Evolutionary conservation across 176 grass and related monocot genomes (phyloP).

Genomic region (Secale cereale): DNA sequence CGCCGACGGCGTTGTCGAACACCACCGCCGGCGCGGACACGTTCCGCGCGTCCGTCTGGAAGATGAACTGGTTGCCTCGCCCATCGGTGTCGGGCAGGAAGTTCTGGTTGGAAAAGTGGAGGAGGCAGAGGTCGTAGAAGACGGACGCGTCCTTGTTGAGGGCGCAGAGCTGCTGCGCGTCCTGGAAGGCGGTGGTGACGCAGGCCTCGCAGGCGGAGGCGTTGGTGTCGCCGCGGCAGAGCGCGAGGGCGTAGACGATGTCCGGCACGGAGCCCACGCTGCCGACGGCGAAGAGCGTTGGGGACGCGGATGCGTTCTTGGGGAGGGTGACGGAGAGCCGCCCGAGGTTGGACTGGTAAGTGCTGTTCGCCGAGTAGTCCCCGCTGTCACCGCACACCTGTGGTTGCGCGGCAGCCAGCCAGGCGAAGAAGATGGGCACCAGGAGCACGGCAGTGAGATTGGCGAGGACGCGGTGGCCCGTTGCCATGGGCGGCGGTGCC

Average conservation of each 20-base stretch:
- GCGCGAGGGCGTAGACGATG: conserved; percentile 2
- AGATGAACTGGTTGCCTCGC: not conserved
- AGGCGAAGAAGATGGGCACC: no score
- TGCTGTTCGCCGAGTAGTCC: conserved; percentile 12
- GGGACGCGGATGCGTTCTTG: not conserved
- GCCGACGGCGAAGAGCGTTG: not conserved
- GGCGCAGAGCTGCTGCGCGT: conserved; percentile 11
- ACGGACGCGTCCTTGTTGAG: conserved; percentile 1
- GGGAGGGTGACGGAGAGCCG: not conserved
- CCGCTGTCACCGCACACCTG: not conserved
- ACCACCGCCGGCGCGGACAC: not conserved
- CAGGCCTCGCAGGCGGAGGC: not conserved
- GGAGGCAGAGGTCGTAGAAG: not conserved
- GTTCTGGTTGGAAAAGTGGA: conserved; percentile 48
- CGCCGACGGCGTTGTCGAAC: not conserved
- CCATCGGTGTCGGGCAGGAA: conserved; percentile 16
- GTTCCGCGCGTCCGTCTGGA: not conserved
- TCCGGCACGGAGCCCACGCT: not conserved
- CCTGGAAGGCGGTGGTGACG: conserved; percentile 6
- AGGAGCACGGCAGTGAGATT: not conserved
- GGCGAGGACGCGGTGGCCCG: not conserved
- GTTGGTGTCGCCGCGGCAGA: conserved; percentile 42
- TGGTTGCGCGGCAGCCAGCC: no score
- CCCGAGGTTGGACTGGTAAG: conserved; percentile 20
- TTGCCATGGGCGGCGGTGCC: not conserved